Conservation (phyloP, 2,329 filamentous ascomycete species). For the Talaromyces albobiverticillius region DNA sequence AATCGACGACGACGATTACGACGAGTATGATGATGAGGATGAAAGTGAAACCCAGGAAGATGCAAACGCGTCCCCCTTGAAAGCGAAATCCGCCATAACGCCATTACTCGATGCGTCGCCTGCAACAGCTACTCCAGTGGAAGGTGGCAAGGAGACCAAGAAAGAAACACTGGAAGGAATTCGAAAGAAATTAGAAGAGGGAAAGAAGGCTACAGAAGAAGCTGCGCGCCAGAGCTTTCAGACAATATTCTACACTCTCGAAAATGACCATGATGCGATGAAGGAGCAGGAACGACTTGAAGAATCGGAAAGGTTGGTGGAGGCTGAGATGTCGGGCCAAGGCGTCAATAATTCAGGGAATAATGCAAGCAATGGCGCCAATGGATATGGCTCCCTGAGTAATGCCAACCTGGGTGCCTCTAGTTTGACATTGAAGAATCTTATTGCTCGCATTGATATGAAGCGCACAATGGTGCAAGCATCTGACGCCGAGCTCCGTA, state of each 20-base stretch:
- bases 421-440: conserved; percentile 91
- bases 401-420: conserved; percentile 94
- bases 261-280: conserved; percentile 95
- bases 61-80: conserved; percentile 45
- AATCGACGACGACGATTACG: conserved; percentile 74
- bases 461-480: conserved; percentile 87
- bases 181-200: conserved; percentile 88
- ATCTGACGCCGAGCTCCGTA: conserved; percentile 87
- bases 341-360: conserved; percentile 50
- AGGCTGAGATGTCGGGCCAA: conserved; percentile 82
- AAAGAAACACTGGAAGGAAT: conserved; percentile 77
- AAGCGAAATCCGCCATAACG: conserved; percentile 49
- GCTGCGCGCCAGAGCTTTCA: conserved; percentile 87
- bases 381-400: conserved; percentile 83
- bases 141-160: conserved; percentile 55
- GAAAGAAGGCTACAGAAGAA: conserved; percentile 85
- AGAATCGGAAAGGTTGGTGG: conserved; percentile 92
- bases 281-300: conserved; percentile 95
- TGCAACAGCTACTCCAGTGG: conserved; percentile 60
- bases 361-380: conserved; percentile 51
- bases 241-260: conserved; percentile 89
- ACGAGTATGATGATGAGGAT: conserved; percentile 62
- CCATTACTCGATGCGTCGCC: conserved; percentile 62
- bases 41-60: conserved; percentile 51
- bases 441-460: conserved; percentile 92